Base-by-base conservation (phyloP, 2,329 filamentous ascomycete genomes). In the Tolypocladium paradoxum region DNA sequence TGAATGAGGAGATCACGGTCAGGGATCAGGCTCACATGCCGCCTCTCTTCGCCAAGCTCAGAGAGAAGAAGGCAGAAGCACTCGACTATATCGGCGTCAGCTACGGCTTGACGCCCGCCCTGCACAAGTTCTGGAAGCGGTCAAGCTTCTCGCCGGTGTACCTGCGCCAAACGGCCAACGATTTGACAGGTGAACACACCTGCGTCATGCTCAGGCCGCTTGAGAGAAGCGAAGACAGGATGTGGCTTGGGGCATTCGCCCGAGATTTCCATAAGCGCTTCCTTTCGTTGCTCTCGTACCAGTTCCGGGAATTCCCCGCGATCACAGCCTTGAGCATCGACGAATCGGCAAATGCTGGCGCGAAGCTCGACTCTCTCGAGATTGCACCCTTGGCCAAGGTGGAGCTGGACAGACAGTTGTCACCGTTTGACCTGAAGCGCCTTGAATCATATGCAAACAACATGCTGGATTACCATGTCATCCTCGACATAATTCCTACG, bases 111-210 rank as follows among this genome's bases (percentile, higher is more conserved):
- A 99, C 93, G 0, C 78, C 84, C 38, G 78, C 82, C 16, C 82
- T 99, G 16, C 93, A 96, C 73, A 95, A 89, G 65, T 99, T 99
- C 76, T 99, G 93, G 93, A 96, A 96, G 72, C 86, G 88, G 36
- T 82, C 87, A 18, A 77, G 77, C 1, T 99, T 96, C 67, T 82
- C 84, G 2, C 93, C 93, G 0, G 89, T 99, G 0, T 99, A 99
- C 64, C 79, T 99, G 16, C 82, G 93, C 35, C 93, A 99, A 73
- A 99, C 95, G 2, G 79, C 93, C 50, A 99, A 97, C 66, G 93
- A 97, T 54, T 77, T 99, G 47, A 99, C 95, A 0, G 93, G 93
- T 53, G 93, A 99, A 70, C 93, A 99, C 68, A 96, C 93, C 0
- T 96, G 90, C 66, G 92, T 99, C 31, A 99, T 99, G 95, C 79